Percentiles rank a stretch among this genome's conserved stretches.
These are phyloP conservation scores for Xylaria longipes DNA, from an alignment of 495 filamentous ascomycete genomes.

Conservation along the genomic window DNA sequence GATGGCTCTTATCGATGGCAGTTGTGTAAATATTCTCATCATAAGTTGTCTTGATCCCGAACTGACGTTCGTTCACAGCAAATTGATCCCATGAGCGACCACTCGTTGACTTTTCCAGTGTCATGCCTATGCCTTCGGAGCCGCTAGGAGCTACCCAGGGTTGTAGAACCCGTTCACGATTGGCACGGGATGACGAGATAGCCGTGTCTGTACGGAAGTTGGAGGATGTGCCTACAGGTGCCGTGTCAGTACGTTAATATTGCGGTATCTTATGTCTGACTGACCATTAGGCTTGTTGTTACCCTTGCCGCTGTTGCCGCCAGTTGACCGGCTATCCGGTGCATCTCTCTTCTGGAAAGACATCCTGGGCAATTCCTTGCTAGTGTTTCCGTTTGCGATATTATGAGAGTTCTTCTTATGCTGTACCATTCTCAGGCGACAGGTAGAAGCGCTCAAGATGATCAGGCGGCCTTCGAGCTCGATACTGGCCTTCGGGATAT, in stretches of 20 bases:
- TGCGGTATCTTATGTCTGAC: constrained; percentile 24
- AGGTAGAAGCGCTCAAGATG: constrained; percentile 64
- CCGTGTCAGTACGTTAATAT: constrained; percentile 19
- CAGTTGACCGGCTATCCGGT: constrained; percentile 52
- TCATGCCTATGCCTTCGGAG: constrained; percentile 67
- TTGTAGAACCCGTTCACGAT: constrained; percentile 78
- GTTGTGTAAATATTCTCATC: constrained; percentile 96
- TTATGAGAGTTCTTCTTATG: constrained; percentile 57
- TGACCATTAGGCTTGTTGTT: constrained; percentile 76
- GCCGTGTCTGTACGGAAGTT: constrained; percentile 87
- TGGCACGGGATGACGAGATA: constrained; percentile 75
- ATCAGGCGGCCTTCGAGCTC: constrained; percentile 76
- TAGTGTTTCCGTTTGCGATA: constrained; percentile 49
- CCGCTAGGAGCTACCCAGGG: constrained; percentile 77
- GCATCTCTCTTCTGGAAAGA: constrained; percentile 81
- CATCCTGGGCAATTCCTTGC: constrained; percentile 65
- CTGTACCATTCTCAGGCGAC: constrained; percentile 84
- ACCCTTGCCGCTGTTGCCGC: constrained; percentile 49
- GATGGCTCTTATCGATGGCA: constrained; percentile 79
- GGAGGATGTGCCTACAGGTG: constrained; percentile 46
- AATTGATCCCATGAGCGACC: constrained; percentile 88
- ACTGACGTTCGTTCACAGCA: constrained; percentile 82
- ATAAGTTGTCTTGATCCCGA: constrained; percentile 85
- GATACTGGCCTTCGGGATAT: constrained; percentile 74
- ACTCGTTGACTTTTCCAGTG: constrained; percentile 64